Evolutionary conservation across 2,329 filamentous ascomycete genomes (phyloP).

Genomic region (Capronia coronata): DNA sequence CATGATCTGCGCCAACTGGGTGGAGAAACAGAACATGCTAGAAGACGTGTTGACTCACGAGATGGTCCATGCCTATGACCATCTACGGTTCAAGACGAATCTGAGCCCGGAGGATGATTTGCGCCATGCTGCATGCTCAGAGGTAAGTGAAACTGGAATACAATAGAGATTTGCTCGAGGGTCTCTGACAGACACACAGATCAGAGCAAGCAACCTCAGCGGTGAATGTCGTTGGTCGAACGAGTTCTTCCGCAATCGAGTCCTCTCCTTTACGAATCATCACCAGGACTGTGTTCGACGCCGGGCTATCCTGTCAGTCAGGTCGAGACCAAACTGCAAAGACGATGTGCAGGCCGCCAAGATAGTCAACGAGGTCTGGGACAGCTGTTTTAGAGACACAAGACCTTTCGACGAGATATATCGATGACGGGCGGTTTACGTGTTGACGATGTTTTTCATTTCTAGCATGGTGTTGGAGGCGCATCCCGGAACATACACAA

Average conservation of each 20-base stretch:
- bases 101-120: conserved; percentile 61
- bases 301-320: conserved; percentile 72
- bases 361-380: conserved; percentile 96
- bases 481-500: neutral
- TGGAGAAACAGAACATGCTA: conserved; percentile 69
- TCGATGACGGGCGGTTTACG: conserved; percentile 41
- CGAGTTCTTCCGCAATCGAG: conserved; percentile 76
- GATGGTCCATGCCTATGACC: conserved; percentile 96
- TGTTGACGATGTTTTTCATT: conserved; percentile 8
- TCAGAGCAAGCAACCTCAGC: conserved; percentile 83
- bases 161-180: neutral
- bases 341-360: conserved; percentile 79
- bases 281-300: conserved; percentile 86
- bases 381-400: conserved; percentile 91
- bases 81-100: conserved; percentile 84
- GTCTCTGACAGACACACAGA: conserved; percentile 46
- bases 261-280: conserved; percentile 85
- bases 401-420: conserved; percentile 97
- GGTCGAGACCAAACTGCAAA: conserved; percentile 70
- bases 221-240: conserved; percentile 88
- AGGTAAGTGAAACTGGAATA: conserved; percentile 51
- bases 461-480: conserved; percentile 25
- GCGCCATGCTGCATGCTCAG: conserved; percentile 81
- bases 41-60: conserved; percentile 95
- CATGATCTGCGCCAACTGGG: conserved; percentile 84